A percentile compares a stretch with the other conserved stretches of the same genome.
These are phyloP conservation scores for Tympanopsis confertula DNA, from an alignment of 2,329 filamentous ascomycete species.

Conservation along the genomic window DNA sequence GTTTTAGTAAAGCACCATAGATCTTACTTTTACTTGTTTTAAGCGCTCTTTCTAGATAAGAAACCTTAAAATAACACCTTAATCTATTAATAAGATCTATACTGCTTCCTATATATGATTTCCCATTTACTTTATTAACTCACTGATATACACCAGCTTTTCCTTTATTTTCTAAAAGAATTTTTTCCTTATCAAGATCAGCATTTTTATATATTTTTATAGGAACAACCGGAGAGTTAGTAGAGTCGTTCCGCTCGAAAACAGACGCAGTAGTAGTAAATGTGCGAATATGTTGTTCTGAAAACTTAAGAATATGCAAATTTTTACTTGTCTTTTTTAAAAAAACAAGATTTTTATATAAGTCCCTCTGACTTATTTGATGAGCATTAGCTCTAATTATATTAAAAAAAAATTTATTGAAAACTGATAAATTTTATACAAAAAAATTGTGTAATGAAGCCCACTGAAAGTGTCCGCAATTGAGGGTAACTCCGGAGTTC, in stretches of 20 bases:
- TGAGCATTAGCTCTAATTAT: neutral
- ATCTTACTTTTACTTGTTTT: constrained; percentile 4
- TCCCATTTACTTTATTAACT: constrained; percentile 3
- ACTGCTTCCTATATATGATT: constrained; percentile 3
- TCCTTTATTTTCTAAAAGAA: constrained; percentile 3
- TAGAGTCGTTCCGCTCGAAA: no score
- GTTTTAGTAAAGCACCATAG: constrained; percentile 3
- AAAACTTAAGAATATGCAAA: no score
- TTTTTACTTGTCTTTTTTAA: no score
- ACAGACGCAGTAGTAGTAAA: no score
- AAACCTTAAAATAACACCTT: constrained; percentile 4
- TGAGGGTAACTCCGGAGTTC: constrained; percentile 1
- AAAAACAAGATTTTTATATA: no score
- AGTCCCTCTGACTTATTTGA: no score
- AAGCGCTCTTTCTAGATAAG: constrained; percentile 2
- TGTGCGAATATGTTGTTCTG: no score
- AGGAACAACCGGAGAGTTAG: constrained; percentile 1
- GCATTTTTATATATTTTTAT: constrained; percentile 3
- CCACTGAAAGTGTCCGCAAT: constrained; percentile 2
- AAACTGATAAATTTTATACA: neutral
- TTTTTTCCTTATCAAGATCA: constrained; percentile 2
- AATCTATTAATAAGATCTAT: constrained; percentile 5
- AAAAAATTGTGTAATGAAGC: constrained; percentile 1
- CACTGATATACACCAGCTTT: constrained; percentile 4
- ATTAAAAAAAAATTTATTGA: constrained; percentile 1